Base-by-base conservation (phyloP, 2,329 filamentous ascomycete genomes). In the Ophiostoma novo-ulmi region DNA sequence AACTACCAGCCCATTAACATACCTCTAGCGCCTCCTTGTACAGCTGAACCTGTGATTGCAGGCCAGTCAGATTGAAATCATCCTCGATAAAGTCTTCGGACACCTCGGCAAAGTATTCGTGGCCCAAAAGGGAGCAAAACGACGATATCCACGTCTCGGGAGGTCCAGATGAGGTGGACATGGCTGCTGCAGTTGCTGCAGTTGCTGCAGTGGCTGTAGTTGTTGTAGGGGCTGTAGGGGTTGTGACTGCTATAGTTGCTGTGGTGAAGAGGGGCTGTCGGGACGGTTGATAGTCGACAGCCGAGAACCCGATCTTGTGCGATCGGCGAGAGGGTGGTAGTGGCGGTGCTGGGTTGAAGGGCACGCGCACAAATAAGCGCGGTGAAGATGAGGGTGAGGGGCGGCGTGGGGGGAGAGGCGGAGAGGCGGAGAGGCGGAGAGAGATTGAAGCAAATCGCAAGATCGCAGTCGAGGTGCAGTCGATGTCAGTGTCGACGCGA, bases 41-140 rank as follows among this genome's bases (percentile, higher is more conserved):
- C 92, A 97, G 97, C 74, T 93, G 91, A 69, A 99, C 95, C 82
- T 98, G 94, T 72, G 90, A 91, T 81, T 97, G 93, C 77, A 99
- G 85, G 68, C 95, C 95, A 0, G 95, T 99, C 74, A 99, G 85
- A 81, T 99, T 99, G 85, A 99, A 99, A 81, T 99, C 95, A 88
- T 99, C 95, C 80, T 99, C 95, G 78, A 99, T 98, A 77, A 99
- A 99, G 78, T 99, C 95, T 82, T 99, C 95, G 65, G 93, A 95
- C 68, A 99, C 94, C 83, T 99, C 95, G 73, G 95, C 95, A 80
- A 99, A 99, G 83, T 98, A 99, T 81, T 99, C 95, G 80, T 99
- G 95, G 73, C 95, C 95, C 72, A 98, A 87, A 65, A 98, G 85
- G 55, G 92, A 93, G 84, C 95, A 99, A 80, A 97, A 99, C 71